Conservation (phyloP, 495 filamentous ascomycete species). For the Annulohypoxylon nitens region DNA sequence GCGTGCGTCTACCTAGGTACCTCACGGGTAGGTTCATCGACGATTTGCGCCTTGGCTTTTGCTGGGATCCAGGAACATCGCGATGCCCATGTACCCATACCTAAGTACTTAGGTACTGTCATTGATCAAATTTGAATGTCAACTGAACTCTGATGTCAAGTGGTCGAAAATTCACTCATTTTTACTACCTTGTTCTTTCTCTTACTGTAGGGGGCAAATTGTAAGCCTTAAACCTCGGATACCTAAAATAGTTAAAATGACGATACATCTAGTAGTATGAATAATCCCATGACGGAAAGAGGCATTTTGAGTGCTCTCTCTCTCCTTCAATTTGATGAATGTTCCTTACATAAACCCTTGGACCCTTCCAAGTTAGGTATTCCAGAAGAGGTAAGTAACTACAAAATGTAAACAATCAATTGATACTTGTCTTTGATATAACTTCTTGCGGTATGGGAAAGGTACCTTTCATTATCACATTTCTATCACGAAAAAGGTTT, state of each 20-base stretch:
- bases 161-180: slow-evolving; percentile 43
- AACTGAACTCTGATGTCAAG: neutral
- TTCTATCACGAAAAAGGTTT: slow-evolving; percentile 34
- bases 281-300: slow-evolving; percentile 11
- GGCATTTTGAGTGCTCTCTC: slow-evolving; percentile 16
- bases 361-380: neutral
- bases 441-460: slow-evolving; percentile 14
- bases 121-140: neutral
- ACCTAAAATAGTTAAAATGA: neutral
- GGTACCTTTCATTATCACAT: slow-evolving; percentile 28
- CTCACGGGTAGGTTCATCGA: slow-evolving; percentile 22
- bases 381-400: slow-evolving; percentile 5
- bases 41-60: slow-evolving; percentile 34
- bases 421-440: slow-evolving; percentile 4
- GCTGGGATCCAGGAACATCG: slow-evolving; percentile 21
- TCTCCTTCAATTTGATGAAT: neutral
- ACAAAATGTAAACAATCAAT: slow-evolving; percentile 16
- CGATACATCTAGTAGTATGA: neutral
- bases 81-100: slow-evolving; percentile 1
- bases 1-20: slow-evolving; percentile 8
- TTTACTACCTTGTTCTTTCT: slow-evolving; percentile 20
- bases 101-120: slow-evolving; percentile 12
- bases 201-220: slow-evolving; percentile 22
- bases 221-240: slow-evolving; percentile 1
- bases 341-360: neutral